phyloP scores from a whole-genome alignment of 2,329 filamentous ascomycete genomes.

The Cladophialophora bantiana region DNA sequence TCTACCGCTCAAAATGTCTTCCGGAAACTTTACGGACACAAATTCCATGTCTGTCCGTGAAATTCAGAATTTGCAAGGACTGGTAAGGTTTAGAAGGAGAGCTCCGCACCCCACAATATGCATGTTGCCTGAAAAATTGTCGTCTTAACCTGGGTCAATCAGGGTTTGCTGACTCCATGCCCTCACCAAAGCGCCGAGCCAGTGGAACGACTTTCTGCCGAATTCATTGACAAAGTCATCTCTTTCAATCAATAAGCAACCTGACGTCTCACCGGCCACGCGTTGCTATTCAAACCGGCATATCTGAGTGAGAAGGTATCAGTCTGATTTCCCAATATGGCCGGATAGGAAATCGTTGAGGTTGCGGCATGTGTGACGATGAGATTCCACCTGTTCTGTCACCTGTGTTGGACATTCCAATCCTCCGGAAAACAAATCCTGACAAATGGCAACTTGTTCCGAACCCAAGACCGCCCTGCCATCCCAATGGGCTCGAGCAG shows the following conservation, averaged over 20 bases:
- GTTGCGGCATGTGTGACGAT: neutral
- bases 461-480: neutral
- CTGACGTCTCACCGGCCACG: conserved; percentile 27
- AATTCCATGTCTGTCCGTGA: neutral
- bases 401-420: conserved; percentile 6
- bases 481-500: neutral
- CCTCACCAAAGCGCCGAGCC: neutral
- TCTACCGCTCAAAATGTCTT: neutral
- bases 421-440: neutral
- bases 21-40: neutral
- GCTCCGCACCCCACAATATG: conserved; percentile 4
- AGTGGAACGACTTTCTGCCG: neutral
- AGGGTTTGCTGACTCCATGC: neutral
- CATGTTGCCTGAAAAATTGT: conserved; percentile 4
- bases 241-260: conserved; percentile 8
- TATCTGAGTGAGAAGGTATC: conserved; percentile 16
- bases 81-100: conserved; percentile 3
- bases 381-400: neutral
- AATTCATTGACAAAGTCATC: neutral
- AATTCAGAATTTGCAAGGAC: neutral
- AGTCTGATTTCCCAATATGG: conserved; percentile 2
- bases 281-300: conserved; percentile 7
- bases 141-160: conserved; percentile 2
- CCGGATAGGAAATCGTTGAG: neutral
- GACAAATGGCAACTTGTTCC: neutral